phyloP scores from a whole-genome alignment of 148 eudicot genomes.

The Rhododendron williamsianum region DNA sequence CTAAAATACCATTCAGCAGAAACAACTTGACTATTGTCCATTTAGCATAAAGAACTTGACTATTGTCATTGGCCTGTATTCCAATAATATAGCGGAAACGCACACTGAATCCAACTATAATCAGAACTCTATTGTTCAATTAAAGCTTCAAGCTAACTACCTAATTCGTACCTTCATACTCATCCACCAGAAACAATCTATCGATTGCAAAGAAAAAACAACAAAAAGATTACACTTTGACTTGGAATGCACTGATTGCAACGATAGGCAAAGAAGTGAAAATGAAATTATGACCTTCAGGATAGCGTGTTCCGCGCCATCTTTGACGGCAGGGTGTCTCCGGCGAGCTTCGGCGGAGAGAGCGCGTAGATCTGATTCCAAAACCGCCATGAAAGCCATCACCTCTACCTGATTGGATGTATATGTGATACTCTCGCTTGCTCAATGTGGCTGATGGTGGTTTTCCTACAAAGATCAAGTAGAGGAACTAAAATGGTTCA shows the following conservation, averaged over 20 bases:
- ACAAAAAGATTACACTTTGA: background rate
- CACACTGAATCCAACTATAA: background rate
- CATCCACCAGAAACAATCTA: background rate
- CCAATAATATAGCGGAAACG: background rate
- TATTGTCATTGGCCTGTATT: background rate
- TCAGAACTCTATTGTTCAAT: background rate
- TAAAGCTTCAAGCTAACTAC: background rate
- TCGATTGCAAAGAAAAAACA: background rate
- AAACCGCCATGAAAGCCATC: slow-evolving; percentile 89
- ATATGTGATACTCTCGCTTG: background rate
- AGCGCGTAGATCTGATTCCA: slow-evolving; percentile 95
- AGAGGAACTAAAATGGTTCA: background rate
- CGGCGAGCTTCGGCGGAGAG: slow-evolving; percentile 98
- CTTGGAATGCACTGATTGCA: background rate
- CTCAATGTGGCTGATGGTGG: slow-evolving; percentile 4
- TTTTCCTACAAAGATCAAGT: background rate
- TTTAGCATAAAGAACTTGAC: background rate
- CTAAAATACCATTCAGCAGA: too few species aligned
- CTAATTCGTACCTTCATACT: background rate
- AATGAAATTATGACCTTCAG: slow-evolving; percentile 48
- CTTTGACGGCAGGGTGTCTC: slow-evolving; percentile 86
- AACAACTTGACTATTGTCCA: background rate
- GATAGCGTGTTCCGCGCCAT: slow-evolving; percentile 98
- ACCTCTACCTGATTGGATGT: background rate
- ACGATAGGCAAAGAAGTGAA: background rate